Percentiles rank a stretch among this genome's conserved stretches.
These are phyloP conservation scores for Rosa hybrid DNA, from an alignment of 331 rosid species.

Conservation along the genomic window DNA sequence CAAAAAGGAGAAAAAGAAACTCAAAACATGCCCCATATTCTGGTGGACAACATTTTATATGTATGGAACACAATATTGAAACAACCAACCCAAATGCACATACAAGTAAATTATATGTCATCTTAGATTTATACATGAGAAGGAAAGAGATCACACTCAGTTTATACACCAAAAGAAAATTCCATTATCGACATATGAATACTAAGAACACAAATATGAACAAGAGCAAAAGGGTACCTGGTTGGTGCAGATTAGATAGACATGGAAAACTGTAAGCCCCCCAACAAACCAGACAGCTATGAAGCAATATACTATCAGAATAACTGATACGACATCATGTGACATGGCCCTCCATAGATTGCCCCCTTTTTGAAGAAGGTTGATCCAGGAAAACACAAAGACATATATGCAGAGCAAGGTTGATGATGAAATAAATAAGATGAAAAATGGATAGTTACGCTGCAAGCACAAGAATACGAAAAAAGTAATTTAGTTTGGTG, in stretches of 20 bases:
- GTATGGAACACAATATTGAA: background rate
- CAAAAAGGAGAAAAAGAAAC: background rate
- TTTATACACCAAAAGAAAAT: background rate
- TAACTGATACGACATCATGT: constrained; percentile 53
- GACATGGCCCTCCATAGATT: constrained; percentile 49
- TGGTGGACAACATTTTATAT: background rate
- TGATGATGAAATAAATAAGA: constrained; percentile 72
- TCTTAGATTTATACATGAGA: background rate
- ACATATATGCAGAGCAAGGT: constrained; percentile 78
- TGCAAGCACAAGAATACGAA: constrained; percentile 45
- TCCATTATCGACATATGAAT: background rate
- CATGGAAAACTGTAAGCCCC: constrained; percentile 84
- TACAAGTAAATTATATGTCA: background rate
- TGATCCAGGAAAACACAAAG: constrained; percentile 73
- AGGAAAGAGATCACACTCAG: background rate
- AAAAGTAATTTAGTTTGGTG: constrained; percentile 23
- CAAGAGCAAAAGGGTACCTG: constrained; percentile 49
- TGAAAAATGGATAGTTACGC: constrained; percentile 89
- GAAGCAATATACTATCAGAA: constrained; percentile 85
- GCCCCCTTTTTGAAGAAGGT: constrained; percentile 50
- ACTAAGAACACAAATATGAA: background rate
- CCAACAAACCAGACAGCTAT: constrained; percentile 89
- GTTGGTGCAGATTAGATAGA: constrained; percentile 80
- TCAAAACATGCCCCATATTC: background rate
- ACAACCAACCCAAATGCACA: too few species aligned